A percentile compares a stretch with the other conserved stretches of the same genome.
Evolutionary conservation across 2,329 filamentous ascomycete genomes (phyloP).

Genomic region (Cladophialophora carrionii): DNA sequence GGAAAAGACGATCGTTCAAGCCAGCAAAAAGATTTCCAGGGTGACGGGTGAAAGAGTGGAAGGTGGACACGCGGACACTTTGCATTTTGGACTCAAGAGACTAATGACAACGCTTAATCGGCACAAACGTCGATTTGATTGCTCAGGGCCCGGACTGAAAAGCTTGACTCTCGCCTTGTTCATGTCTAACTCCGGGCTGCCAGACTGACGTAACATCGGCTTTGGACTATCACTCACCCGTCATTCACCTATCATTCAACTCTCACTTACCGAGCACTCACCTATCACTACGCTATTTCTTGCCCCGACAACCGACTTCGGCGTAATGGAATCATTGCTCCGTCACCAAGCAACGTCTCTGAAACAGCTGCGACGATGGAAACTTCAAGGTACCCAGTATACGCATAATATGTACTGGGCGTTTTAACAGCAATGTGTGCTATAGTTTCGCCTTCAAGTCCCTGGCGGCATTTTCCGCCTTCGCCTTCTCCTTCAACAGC

Average conservation of each 20-base stretch:
- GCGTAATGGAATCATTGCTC: not conserved
- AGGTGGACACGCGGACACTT: conserved; percentile 12
- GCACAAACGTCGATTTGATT: conserved; percentile 12
- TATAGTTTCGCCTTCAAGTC: conserved; percentile 49
- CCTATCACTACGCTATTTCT: not conserved
- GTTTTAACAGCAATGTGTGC: conserved; percentile 1
- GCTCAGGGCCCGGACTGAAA: conserved; percentile 2
- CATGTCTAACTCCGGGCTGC: not conserved
- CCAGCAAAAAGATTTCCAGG: not conserved
- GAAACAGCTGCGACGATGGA: not conserved
- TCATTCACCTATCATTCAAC: too few relatives aligned
- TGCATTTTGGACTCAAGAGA: not conserved
- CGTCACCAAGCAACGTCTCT: not conserved
- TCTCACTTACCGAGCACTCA: too few relatives aligned
- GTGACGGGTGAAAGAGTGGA: not conserved
- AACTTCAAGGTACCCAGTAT: not conserved
- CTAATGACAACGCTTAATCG: conserved; percentile 13
- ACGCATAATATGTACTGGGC: not conserved
- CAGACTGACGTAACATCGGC: conserved; percentile 2
- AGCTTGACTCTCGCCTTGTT: conserved; percentile 25
- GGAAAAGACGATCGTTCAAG: not conserved
- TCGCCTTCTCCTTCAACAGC: conserved; percentile 50
- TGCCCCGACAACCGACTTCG: not conserved
- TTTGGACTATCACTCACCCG: not conserved
- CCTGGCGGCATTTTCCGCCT: conserved; percentile 43